Evolutionary conservation across 352 stramenopile species (phyloP), one percentile per base, ranked within the genome.

Genomic region (Phytophthora niederhauseri): DNA sequence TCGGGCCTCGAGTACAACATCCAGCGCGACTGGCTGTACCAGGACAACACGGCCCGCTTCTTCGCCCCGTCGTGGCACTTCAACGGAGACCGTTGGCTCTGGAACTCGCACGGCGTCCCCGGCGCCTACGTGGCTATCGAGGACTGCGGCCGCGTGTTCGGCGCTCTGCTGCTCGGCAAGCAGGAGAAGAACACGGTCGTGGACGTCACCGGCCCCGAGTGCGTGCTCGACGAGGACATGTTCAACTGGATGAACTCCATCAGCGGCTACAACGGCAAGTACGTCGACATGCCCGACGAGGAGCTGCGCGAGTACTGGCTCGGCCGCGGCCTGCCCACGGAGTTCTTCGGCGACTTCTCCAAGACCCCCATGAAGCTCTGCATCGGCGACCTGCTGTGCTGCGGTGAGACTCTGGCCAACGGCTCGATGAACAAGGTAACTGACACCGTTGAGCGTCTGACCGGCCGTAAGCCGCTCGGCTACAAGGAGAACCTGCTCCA

Each of bases 341-440:
- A 74, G 43, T 43, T 70, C 20, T 66, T 54, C 30, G 67, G 67
- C 8, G 67, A 74, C 34, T 70, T 74, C 56, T 70, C 67, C 22
- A 57, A 66, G 51, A 24, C 69, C 15, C 67, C 67, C 6, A 70
- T 74, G 67, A 70, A 66, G 61, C 17, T 74, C 22, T 74, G 67
- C 57, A 74, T 74, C 22, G 67, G 61, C 7, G 67, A 74, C 61
- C 31, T 70, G 53, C 38, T 74, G 15, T 74, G 67, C 49, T 74
- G 67, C 41, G 67, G 67, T 48, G 68, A 75, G 56, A 75, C 57
- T 11, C 26, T 75, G 22, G 62, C 61, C 3, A 75, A 75, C 43
- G 68, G 68, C 1, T 75, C 68, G n/a, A 75, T 75, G 68, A 75
- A 30, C 46, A 48, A 64, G 43, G 68, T 75, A 24, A 67, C 68